Evolutionary conservation across 2,329 filamentous ascomycete species (phyloP), one percentile per base, ranked within the genome.

Genomic region (Cladophialophora psammophila): DNA sequence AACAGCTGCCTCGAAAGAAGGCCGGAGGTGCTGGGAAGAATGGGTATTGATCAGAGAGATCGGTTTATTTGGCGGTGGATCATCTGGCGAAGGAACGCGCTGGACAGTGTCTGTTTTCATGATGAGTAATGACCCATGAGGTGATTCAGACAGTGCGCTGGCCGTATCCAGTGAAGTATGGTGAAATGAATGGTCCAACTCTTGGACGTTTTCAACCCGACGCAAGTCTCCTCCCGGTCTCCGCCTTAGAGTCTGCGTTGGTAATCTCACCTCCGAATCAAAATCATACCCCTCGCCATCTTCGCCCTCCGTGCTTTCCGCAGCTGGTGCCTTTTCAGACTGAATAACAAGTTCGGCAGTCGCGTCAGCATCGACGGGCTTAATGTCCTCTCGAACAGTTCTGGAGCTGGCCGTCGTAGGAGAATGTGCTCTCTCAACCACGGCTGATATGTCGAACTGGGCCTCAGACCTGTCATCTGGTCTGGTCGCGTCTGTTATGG

Each of bases 1-100:
- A 0, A 96, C 92, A 74, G 96, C 93, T 2, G 87, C 90, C 77
- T 98, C 93, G 72, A 98, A 97, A 0, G 94, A 97, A 1, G 85
- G 84, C 53, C 86, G 80, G 18, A 88, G 68, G 60, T 86, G 83
- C 67, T 86, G 84, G 2, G 86, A 86, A 2, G 85, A 86, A 69
- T 85, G 83, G 1, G 84, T 86, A 56, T 82, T 77, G 52, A 82
- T 78, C 60, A 81, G 73, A 12, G 80, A 82, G 48, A 79, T 78
- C n/a, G 74, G 73, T 53, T 76, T 78, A 31, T 76, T 77, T 6
- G 76, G 75, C 6, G 67, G 68, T 63, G 64, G 66, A n/a, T 10
- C 72, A 66, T 18, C 63, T 63, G 3, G 67, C 65, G 53, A 71
- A 73, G 48, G 74, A 71, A 52, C 69, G 31, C 52, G 63, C 5